Percentiles rank a stretch among this genome's conserved stretches.
These are phyloP conservation scores for Coemansia sp. DNA, from an alignment of 192 early-diverging fungal species.

Conservation along the genomic window DNA sequence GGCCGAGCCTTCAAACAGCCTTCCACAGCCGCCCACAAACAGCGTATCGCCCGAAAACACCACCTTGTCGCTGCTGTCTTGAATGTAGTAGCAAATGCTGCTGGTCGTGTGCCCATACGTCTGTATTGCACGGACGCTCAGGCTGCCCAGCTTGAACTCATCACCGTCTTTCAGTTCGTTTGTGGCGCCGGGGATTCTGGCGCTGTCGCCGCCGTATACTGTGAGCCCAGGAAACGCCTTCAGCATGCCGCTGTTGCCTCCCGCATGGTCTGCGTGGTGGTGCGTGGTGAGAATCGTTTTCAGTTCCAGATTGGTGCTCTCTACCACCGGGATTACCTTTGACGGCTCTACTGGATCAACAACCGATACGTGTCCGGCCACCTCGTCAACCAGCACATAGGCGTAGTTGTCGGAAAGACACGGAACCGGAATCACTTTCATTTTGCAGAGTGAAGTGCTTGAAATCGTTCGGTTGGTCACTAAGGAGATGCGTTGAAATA, in stretches of 20 bases:
- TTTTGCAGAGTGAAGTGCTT: slow-evolving; percentile 14
- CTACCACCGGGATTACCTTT: slow-evolving; percentile 65
- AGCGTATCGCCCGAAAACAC: slow-evolving; percentile 92
- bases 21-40: slow-evolving; percentile 84
- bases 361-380: slow-evolving; percentile 67
- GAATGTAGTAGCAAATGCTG: slow-evolving; percentile 82
- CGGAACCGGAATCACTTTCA: slow-evolving; percentile 52
- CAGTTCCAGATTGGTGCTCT: slow-evolving; percentile 23
- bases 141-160: slow-evolving; percentile 73
- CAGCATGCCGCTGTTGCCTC: slow-evolving; percentile 71
- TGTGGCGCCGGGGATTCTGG: slow-evolving; percentile 80
- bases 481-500: neutral
- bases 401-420: slow-evolving; percentile 86
- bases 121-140: slow-evolving; percentile 71
- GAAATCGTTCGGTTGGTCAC: neutral
- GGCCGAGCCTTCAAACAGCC: slow-evolving; percentile 92
- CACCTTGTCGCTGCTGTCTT: slow-evolving; percentile 57
- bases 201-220: slow-evolving; percentile 82
- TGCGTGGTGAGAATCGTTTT: slow-evolving; percentile 76
- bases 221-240: slow-evolving; percentile 60
- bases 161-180: slow-evolving; percentile 71
- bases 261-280: slow-evolving; percentile 90
- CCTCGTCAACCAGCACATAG: slow-evolving; percentile 78
- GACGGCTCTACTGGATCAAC: slow-evolving; percentile 87
- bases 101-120: slow-evolving; percentile 90